A percentile compares a stretch with the other conserved stretches of the same genome.
Conservation (phyloP, 192 early-diverging fungal species). For the Mortierella hygrophila region DNA sequence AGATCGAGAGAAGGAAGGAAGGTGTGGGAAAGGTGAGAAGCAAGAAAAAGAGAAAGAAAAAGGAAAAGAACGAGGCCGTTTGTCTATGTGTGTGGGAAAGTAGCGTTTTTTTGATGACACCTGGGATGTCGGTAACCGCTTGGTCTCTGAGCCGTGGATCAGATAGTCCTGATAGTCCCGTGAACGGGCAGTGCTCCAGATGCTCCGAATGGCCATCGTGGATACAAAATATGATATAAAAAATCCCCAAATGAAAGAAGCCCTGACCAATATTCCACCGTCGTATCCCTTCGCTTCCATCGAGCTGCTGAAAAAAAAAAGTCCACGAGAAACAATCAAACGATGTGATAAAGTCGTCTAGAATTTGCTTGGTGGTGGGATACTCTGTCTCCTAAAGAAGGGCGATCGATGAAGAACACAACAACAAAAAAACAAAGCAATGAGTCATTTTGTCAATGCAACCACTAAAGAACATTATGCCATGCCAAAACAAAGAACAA, state of each 20-base stretch:
- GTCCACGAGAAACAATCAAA: too few species aligned
- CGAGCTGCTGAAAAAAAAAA: background rate
- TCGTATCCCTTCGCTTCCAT: background rate
- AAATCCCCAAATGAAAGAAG: too few species aligned
- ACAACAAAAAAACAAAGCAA: background rate
- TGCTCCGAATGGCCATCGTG: too few species aligned
- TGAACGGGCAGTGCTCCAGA: too few species aligned
- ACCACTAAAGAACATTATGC: background rate
- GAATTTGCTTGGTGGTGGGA: constrained; percentile 45
- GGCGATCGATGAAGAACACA: background rate
- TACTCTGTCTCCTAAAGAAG: constrained; percentile 38
- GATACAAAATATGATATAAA: too few species aligned
- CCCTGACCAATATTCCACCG: background rate
- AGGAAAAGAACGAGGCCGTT: background rate
- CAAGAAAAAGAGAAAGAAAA: background rate
- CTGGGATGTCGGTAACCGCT: too few species aligned
- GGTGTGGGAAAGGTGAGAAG: background rate
- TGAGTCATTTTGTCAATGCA: background rate
- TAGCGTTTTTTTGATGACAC: background rate
- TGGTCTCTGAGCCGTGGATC: too few species aligned
- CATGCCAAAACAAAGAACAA: background rate
- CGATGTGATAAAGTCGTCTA: constrained; percentile 3
- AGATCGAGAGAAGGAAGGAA: background rate
- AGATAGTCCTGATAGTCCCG: too few species aligned
- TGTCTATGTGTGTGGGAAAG: background rate